Percentiles rank a stretch among this genome's conserved stretches.
These are phyloP conservation scores for Polyporus arcularius DNA, from an alignment of 768 basidiomycete species.

Conservation along the genomic window DNA sequence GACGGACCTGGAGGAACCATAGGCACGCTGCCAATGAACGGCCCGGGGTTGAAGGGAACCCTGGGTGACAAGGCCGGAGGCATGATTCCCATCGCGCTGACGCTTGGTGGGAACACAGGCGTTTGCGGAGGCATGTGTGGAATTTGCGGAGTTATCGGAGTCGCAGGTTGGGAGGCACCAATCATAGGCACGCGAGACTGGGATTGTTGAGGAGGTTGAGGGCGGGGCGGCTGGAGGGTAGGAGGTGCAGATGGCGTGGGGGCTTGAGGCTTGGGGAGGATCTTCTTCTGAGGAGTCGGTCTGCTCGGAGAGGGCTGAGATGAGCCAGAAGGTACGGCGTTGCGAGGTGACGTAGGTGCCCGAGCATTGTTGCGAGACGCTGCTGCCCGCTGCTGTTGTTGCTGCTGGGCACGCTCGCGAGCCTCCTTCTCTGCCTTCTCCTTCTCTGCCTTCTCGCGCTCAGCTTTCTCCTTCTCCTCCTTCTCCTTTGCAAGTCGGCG, in stretches of 20 bases:
- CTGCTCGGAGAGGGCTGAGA: slow-evolving; percentile 50
- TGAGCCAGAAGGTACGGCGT: slow-evolving; percentile 47
- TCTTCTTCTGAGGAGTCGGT: slow-evolving; percentile 60
- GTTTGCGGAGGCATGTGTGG: slow-evolving; percentile 43
- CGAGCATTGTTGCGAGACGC: slow-evolving; percentile 45
- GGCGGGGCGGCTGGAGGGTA: slow-evolving; percentile 35
- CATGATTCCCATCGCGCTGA: slow-evolving; percentile 38
- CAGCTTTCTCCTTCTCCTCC: slow-evolving; percentile 34
- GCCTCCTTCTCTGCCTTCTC: slow-evolving; percentile 35
- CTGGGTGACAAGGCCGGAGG: slow-evolving; percentile 58
- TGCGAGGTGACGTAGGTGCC: slow-evolving; percentile 53
- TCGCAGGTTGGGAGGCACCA: slow-evolving; percentile 44
- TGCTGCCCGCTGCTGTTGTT: slow-evolving; percentile 54
- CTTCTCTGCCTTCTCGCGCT: slow-evolving; percentile 31
- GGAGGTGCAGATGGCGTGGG: slow-evolving; percentile 26
- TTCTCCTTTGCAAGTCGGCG: slow-evolving; percentile 66
- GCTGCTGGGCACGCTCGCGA: slow-evolving; percentile 33
- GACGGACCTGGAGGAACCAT: slow-evolving; percentile 42
- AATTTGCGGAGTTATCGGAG: slow-evolving; percentile 51
- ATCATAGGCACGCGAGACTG: slow-evolving; percentile 35
- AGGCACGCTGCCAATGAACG: slow-evolving; percentile 43
- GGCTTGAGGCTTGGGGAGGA: slow-evolving; percentile 48
- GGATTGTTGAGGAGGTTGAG: slow-evolving; percentile 38
- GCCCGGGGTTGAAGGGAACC: slow-evolving; percentile 45
- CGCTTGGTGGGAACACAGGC: slow-evolving; percentile 48